Percentiles rank a stretch among this genome's conserved stretches.
phyloP scores from a whole-genome alignment of 257 asterid species.

The Penstemon barbatus region DNA sequence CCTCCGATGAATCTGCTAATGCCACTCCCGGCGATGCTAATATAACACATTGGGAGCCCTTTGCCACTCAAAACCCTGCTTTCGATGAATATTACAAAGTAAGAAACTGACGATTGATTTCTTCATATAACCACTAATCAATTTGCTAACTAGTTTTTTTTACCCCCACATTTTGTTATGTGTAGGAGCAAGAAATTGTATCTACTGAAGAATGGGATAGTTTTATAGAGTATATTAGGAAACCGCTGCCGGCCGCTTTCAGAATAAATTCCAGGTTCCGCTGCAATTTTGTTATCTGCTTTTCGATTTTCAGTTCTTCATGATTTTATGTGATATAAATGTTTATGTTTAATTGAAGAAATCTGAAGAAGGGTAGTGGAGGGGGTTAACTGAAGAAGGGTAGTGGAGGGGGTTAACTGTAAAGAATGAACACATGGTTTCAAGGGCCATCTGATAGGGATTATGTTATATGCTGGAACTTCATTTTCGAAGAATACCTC shows the following conservation, averaged over 20 bases:
- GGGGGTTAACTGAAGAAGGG: too few relatives aligned
- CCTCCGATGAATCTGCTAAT: constrained; percentile 45
- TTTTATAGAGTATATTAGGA: constrained; percentile 59
- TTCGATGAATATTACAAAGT: constrained; percentile 93
- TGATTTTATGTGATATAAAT: neutral
- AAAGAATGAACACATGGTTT: too few relatives aligned
- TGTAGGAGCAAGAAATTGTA: constrained; percentile 79
- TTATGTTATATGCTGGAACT: too few relatives aligned
- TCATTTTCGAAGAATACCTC: too few relatives aligned
- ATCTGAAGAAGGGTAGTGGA: too few relatives aligned
- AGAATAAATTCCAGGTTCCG: constrained; percentile 84
- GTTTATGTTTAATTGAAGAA: too few relatives aligned
- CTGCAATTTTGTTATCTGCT: neutral
- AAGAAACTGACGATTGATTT: neutral
- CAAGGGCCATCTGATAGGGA: too few relatives aligned
- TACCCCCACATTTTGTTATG: neutral
- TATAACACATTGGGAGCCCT: constrained; percentile 62
- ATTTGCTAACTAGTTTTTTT: too few relatives aligned
- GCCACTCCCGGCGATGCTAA: constrained; percentile 35
- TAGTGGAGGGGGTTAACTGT: too few relatives aligned
- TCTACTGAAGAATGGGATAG: constrained; percentile 80
- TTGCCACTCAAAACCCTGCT: constrained; percentile 61
- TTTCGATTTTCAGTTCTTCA: too few relatives aligned
- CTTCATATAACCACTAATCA: neutral
- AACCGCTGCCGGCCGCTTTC: constrained; percentile 91